phyloP scores from a whole-genome alignment of 177 flowering plant species.

The Vitis hybrid region DNA sequence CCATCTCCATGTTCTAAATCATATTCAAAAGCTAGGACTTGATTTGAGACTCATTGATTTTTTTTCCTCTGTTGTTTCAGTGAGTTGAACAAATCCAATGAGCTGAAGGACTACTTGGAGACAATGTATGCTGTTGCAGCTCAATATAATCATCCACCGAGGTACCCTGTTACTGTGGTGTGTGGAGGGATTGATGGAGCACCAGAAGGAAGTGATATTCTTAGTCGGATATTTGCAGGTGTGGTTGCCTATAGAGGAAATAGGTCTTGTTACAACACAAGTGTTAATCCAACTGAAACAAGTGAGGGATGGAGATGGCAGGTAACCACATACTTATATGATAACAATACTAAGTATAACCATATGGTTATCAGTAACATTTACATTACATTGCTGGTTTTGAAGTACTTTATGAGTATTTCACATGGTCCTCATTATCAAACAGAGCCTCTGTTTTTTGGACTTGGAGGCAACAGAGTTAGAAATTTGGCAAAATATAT shows the following conservation, averaged over 20 bases:
- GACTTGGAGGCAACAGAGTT: no score
- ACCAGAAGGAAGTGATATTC: constrained; percentile 11
- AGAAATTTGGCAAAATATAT: no score
- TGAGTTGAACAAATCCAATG: background rate
- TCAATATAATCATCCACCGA: background rate
- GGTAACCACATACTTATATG: background rate
- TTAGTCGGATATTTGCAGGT: constrained; percentile 6
- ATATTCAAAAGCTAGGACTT: background rate
- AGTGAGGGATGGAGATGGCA: background rate
- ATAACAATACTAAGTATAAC: background rate
- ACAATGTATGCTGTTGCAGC: background rate
- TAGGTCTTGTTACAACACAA: background rate
- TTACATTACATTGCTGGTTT: no score
- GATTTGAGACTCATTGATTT: background rate
- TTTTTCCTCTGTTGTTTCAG: background rate
- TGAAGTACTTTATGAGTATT: no score
- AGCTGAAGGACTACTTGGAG: constrained; percentile 1
- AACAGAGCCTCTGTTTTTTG: no score
- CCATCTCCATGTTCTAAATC: background rate
- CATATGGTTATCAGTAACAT: no score
- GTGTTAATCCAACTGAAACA: background rate
- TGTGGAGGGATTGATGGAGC: constrained; percentile 41
- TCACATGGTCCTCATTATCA: no score
- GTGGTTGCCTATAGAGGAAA: background rate
- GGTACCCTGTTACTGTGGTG: background rate